Conservation (phyloP, 169 alveolate genomes). For the Plasmodium berghei region DNA sequence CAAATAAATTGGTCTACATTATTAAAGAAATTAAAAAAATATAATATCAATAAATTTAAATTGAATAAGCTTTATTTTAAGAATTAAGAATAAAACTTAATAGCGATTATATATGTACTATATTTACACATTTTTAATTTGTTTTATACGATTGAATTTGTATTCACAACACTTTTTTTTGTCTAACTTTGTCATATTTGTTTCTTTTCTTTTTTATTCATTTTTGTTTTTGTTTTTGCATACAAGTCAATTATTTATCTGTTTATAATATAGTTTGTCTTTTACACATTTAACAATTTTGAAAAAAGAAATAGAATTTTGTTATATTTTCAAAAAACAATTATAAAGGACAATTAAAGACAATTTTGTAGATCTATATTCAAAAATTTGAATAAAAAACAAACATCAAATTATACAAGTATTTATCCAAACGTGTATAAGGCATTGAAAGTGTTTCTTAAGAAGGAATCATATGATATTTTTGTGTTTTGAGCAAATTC, state of each 20-base stretch:
- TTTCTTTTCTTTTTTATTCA: not conserved
- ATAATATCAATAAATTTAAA: not conserved
- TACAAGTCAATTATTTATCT: no score
- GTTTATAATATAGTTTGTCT: no score
- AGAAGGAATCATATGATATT: not conserved
- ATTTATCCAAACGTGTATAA: not conserved
- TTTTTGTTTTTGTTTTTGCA: no score
- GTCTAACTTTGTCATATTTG: not conserved
- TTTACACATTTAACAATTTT: no score
- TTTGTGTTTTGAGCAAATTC: not conserved
- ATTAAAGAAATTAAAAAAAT: not conserved
- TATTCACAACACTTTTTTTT: not conserved
- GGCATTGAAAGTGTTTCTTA: not conserved
- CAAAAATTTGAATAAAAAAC: not conserved
- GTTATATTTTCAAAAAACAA: no score
- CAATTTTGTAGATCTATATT: no score
- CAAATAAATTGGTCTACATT: not conserved
- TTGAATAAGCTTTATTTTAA: slow-evolving; percentile 5
- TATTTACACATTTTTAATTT: slow-evolving; percentile 2
- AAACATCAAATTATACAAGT: not conserved
- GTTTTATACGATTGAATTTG: slow-evolving; percentile 9
- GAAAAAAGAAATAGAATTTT: no score
- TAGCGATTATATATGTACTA: not conserved
- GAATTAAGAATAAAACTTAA: slow-evolving; percentile 7
- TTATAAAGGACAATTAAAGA: no score